phyloP scores from a whole-genome alignment of 169 alveolate genomes.

The Pseudocohnilembus persalinus region DNA sequence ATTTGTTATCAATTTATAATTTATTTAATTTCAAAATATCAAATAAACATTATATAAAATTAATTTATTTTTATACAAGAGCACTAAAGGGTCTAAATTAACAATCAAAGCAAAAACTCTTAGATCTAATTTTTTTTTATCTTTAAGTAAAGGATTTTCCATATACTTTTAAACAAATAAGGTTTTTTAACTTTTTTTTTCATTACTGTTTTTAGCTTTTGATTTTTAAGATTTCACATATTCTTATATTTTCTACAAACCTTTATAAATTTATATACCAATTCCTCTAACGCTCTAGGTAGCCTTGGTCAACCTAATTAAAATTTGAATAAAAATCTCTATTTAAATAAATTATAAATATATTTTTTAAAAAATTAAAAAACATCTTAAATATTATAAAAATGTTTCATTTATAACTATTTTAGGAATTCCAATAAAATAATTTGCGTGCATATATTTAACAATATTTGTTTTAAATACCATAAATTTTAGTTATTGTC shows the following conservation, averaged over 20 bases:
- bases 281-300: constrained; percentile 4
- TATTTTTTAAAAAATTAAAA: no score
- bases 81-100: constrained; percentile 63
- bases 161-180: constrained; percentile 85
- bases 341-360: no score
- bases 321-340: no score
- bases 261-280: constrained; percentile 5
- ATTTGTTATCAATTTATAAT: no score
- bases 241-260: not conserved
- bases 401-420: no score
- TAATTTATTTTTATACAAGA: not conserved
- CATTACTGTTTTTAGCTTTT: no score
- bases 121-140: constrained; percentile 92
- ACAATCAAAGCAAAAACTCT: constrained; percentile 89
- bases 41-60: not conserved
- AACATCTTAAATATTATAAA: no score
- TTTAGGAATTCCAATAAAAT: no score
- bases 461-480: not conserved
- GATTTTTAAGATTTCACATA: not conserved
- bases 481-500: not conserved
- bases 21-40: no score
- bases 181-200: not conserved
- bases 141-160: constrained; percentile 88
- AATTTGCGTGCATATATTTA: no score
- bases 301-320: constrained; percentile 18